Conservation (phyloP, 768 basidiomycete genomes). For the Gautieria morchelliformis region DNA sequence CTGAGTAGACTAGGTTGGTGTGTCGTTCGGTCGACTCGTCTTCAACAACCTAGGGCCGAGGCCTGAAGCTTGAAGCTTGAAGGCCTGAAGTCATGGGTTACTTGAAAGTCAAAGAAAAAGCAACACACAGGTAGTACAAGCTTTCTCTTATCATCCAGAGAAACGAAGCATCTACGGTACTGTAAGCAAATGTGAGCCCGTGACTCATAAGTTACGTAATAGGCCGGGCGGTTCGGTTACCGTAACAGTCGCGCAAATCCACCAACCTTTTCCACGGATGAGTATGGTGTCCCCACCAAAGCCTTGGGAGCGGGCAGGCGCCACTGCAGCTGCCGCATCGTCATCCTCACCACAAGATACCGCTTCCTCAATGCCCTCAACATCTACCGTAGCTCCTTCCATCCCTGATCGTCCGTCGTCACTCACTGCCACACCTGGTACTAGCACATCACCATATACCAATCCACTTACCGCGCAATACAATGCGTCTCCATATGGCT, state of each 20-base stretch:
- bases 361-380: slow-evolving; percentile 19
- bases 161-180: no score
- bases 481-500: slow-evolving; percentile 5
- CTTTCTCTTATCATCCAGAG: no score
- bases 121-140: no score
- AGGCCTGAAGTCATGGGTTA: no score
- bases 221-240: not conserved
- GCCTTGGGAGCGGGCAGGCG: slow-evolving; percentile 71
- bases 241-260: not conserved
- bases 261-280: slow-evolving; percentile 11
- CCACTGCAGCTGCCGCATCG: slow-evolving; percentile 18
- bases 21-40: no score
- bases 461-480: slow-evolving; percentile 10
- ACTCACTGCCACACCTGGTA: slow-evolving; percentile 21
- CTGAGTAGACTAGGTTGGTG: no score
- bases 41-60: no score
- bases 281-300: slow-evolving; percentile 80
- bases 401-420: slow-evolving; percentile 58
- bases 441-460: slow-evolving; percentile 25
- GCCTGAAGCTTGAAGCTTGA: no score
- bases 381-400: slow-evolving; percentile 16
- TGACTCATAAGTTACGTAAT: no score
- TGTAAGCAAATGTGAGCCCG: no score
- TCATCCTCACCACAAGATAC: slow-evolving; percentile 16
- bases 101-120: no score